A percentile compares a stretch with the other conserved stretches of the same genome.
Conservation (phyloP, 1,139 yeast species). For the Meyerozyma sp. region DNA sequence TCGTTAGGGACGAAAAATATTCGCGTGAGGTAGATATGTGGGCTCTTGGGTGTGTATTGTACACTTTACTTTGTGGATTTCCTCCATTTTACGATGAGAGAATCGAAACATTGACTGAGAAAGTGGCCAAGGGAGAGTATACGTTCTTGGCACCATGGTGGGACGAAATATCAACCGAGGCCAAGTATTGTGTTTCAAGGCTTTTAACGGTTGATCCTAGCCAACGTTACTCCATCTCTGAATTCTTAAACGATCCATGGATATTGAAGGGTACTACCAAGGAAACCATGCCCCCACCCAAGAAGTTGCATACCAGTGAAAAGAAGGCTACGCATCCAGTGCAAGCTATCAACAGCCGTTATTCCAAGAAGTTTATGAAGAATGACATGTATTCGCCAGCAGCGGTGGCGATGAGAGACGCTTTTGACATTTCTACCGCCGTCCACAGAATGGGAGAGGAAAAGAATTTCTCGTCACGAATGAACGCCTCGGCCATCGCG, state of each 20-base stretch:
- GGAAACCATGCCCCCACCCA: constrained; percentile 1
- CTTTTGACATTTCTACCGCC: constrained; percentile 90
- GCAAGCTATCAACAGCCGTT: neutral
- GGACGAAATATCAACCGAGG: constrained; percentile 53
- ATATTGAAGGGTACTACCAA: constrained; percentile 24
- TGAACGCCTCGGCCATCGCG: constrained; percentile 17
- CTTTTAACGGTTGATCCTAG: constrained; percentile 80
- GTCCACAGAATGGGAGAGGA: constrained; percentile 93
- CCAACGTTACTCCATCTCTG: constrained; percentile 70
- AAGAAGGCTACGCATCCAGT: neutral
- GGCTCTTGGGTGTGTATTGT: constrained; percentile 60
- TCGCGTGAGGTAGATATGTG: constrained; percentile 62
- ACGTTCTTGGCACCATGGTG: constrained; percentile 59
- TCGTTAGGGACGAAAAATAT: constrained; percentile 52
- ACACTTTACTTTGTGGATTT: constrained; percentile 56
- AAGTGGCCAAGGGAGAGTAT: constrained; percentile 56
- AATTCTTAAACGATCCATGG: constrained; percentile 87
- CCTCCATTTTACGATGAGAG: constrained; percentile 61
- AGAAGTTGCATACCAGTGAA: neutral
- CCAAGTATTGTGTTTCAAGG: constrained; percentile 63
- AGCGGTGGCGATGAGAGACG: constrained; percentile 88
- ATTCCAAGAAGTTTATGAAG: constrained; percentile 2
- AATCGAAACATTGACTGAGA: constrained; percentile 50
- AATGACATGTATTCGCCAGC: constrained; percentile 66
- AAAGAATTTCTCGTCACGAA: constrained; percentile 43